Evolutionary conservation across 345 rosid species (phyloP), one percentile per base, ranked within the genome.

Genomic region (Psidium friedrichsthalianum): DNA sequence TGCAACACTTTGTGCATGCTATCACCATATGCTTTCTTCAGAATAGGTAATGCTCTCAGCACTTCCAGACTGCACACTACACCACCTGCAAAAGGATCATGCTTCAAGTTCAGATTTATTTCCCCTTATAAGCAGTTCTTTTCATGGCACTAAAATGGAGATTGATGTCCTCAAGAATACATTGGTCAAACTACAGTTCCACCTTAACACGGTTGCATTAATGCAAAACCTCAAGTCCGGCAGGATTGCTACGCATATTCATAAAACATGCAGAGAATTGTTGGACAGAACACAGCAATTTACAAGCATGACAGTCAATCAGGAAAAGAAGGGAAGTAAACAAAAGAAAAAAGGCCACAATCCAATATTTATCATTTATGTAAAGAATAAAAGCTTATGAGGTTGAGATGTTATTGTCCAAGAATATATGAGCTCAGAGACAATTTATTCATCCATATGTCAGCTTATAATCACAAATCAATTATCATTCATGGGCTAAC

Each of bases 21-120:
- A 88, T 92, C 94, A 85, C 96, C 94, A 86, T 92, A 93, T 83
- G 90, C 94, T 88, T 93, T 93, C 90, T 89, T 93, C 83, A 94
- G 87, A 57, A 93, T 51, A 64, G 95, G 95, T 49, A 92, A 29
- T 40, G 93, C 92, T 88, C 87, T 87, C 86, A 85, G 93, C 47
- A 94, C 89, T 87, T 93, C 98, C 87, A 64, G 42, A 20, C 93
- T 93, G 92, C 96, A 94, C 18, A 95, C 92, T 80, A 84, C 89
- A 86, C 92, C 88, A 76, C 91, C 98, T 92, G 91, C 82, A 87
- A 82, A 82, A 49, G 11, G 10, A 82, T 82, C 40, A 18, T 7
- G 6, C 47, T 69, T 69, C 47, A 32, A 69, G 47, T 69, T 69
- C 22, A 40, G 78, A 69, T 69, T 69, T 69, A 69, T 69, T 13